phyloP scores from a whole-genome alignment of 2,329 filamentous ascomycete genomes.

The Alternaria brassicae region DNA sequence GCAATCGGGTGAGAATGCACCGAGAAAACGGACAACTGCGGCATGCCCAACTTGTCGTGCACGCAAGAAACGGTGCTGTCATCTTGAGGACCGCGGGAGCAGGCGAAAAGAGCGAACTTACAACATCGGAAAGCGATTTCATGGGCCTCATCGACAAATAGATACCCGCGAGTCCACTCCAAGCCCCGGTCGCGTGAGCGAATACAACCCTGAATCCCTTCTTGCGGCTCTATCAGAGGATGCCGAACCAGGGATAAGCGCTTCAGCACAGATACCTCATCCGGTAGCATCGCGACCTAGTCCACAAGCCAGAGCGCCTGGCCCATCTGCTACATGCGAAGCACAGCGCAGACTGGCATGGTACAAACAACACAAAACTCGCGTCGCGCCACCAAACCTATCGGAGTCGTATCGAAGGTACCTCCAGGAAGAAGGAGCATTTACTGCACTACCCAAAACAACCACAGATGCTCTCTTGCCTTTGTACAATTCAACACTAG shows the following conservation, averaged over 20 bases:
- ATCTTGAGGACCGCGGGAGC: neutral
- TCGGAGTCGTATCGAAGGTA: constrained; percentile 3
- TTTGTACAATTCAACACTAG: neutral
- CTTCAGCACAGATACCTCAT: neutral
- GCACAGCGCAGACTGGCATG: constrained; percentile 1
- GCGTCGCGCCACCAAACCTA: neutral
- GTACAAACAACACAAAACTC: constrained; percentile 9
- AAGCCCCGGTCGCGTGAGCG: constrained; percentile 10
- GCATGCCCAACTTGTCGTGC: constrained; percentile 3
- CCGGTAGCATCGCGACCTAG: neutral
- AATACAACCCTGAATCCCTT: constrained; percentile 9
- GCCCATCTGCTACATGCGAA: neutral
- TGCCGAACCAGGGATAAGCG: neutral
- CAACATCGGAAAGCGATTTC: neutral
- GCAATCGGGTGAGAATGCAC: constrained; percentile 1
- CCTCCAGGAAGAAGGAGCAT: constrained; percentile 9
- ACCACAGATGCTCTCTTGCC: constrained; percentile 5
- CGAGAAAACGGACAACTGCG: neutral
- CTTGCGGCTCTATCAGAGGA: constrained; percentile 9
- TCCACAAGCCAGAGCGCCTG: neutral
- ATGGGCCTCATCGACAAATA: neutral
- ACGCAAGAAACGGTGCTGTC: constrained; percentile 12
- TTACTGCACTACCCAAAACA: neutral
- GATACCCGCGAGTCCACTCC: neutral
- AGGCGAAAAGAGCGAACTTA: neutral